Conservation (phyloP, 2,329 filamentous ascomycete genomes). For the Colletotrichum spinosum region DNA sequence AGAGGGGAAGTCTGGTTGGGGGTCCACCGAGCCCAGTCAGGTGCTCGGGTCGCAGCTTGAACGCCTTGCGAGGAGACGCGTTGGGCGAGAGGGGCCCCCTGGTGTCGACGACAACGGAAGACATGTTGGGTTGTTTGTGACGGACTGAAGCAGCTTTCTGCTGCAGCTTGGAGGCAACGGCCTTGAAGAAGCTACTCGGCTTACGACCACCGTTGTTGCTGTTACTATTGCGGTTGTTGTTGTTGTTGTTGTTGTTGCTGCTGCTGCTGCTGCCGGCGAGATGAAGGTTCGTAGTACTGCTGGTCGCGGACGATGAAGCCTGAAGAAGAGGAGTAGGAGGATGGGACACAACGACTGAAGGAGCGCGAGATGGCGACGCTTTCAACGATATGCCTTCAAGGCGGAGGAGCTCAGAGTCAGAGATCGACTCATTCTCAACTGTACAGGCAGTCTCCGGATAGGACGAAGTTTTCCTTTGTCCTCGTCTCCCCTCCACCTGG, state of each 20-base stretch:
- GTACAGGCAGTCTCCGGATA: conserved; percentile 37
- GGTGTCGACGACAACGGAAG: conserved; percentile 33
- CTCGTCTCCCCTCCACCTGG: conserved; percentile 13
- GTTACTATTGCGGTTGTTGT: conserved; percentile 33
- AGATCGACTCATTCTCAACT: conserved; percentile 51
- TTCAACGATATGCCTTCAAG: conserved; percentile 61
- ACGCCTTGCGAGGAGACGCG: conserved; percentile 44
- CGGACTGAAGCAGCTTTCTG: conserved; percentile 52
- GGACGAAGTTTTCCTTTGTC: conserved; percentile 38
- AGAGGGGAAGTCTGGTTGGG: conserved; percentile 40
- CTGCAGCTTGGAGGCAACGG: conserved; percentile 54
- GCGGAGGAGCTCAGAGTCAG: conserved; percentile 59
- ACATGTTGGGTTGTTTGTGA: conserved; percentile 37
- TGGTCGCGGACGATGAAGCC: conserved; percentile 44
- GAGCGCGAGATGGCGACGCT: conserved; percentile 39
- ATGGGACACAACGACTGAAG: conserved; percentile 36
- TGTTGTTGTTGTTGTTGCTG: conserved; percentile 38
- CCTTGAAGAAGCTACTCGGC: conserved; percentile 55
- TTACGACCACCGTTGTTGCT: conserved; percentile 40
- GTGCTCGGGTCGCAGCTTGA: conserved; percentile 47
- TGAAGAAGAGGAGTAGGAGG: conserved; percentile 41
- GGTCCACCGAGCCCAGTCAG: conserved; percentile 28
- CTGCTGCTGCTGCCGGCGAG: conserved; percentile 42
- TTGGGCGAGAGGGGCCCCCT: conserved; percentile 36
- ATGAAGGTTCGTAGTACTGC: conserved; percentile 43